Percentiles rank a stretch among this genome's conserved stretches.
These are phyloP conservation scores for Fagus sylvatica DNA, from an alignment of 306 rosid genomes.

Conservation along the genomic window DNA sequence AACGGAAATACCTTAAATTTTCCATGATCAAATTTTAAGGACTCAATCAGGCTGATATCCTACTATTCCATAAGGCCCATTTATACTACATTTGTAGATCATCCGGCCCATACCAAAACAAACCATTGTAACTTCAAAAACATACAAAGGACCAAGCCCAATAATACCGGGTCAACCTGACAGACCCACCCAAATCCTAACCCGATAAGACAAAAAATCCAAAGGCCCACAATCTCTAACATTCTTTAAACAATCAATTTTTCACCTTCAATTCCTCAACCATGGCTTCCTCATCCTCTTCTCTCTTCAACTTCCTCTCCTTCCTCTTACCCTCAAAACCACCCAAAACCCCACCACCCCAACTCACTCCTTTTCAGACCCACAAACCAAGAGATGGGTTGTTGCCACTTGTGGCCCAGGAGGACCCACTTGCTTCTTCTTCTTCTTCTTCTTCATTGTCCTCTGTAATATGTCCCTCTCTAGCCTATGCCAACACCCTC, in stretches of 20 bases:
- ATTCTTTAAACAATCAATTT: no score
- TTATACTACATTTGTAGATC: no score
- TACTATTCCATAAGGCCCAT: no score
- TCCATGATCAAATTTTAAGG: no score
- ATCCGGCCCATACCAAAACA: neutral
- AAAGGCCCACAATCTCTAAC: neutral
- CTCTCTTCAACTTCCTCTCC: slow-evolving; percentile 62
- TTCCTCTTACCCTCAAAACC: slow-evolving; percentile 58
- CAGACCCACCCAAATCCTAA: neutral
- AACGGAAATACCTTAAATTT: no score
- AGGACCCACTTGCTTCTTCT: slow-evolving; percentile 1
- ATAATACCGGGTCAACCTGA: neutral
- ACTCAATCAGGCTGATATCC: no score
- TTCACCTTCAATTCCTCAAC: no score
- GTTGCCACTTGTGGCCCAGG: slow-evolving; percentile 27
- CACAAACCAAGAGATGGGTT: slow-evolving; percentile 24
- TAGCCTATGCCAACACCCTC: slow-evolving; percentile 49
- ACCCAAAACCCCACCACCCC: slow-evolving; percentile 36
- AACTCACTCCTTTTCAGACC: slow-evolving; percentile 30
- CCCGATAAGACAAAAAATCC: slow-evolving; percentile 3
- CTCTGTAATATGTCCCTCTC: slow-evolving; percentile 59
- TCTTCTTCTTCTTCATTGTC: slow-evolving; percentile 38
- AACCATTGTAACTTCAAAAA: neutral
- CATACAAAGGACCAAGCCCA: no score
- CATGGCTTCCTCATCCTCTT: slow-evolving; percentile 74